Percentiles rank a stretch among this genome's conserved stretches.
Evolutionary conservation across 2,329 filamentous ascomycete genomes (phyloP).

Genomic region (Orbilia blumenaviensis): DNA sequence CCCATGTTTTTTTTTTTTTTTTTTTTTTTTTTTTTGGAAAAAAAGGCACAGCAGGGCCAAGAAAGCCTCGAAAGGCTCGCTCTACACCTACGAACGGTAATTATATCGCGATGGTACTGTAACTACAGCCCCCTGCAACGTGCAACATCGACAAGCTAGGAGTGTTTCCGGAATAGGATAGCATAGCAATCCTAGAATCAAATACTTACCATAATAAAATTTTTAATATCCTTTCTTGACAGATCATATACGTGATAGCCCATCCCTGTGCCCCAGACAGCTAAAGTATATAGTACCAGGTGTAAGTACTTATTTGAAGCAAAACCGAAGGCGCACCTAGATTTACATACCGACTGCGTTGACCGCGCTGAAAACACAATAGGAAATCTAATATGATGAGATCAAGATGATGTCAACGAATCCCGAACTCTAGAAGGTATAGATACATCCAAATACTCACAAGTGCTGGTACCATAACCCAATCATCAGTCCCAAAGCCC

Average conservation of each 20-base stretch:
- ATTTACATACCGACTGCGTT: constrained; percentile 20
- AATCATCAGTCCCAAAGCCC: constrained; percentile 36
- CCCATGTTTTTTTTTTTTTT: no score
- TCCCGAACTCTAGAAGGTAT: no score
- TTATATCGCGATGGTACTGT: no score
- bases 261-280: constrained; percentile 23
- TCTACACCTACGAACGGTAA: no score
- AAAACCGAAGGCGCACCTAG: neutral
- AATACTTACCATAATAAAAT: constrained; percentile 26
- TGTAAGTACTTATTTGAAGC: neutral
- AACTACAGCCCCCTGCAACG: no score
- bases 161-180: neutral
- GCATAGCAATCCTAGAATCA: neutral
- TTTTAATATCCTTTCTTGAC: constrained; percentile 22
- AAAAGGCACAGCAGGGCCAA: no score
- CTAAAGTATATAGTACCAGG: neutral
- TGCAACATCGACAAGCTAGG: no score
- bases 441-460: neutral
- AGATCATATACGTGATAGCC: constrained; percentile 39
- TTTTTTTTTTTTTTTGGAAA: no score
- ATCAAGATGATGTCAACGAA: no score
- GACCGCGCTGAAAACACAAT: constrained; percentile 16
- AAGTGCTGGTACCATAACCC: constrained; percentile 40
- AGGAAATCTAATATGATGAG: constrained; percentile 2
- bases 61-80: no score